Evolutionary conservation across 2,329 filamentous ascomycete species (phyloP).

Genomic region (Phaeosphaeria sp.): DNA sequence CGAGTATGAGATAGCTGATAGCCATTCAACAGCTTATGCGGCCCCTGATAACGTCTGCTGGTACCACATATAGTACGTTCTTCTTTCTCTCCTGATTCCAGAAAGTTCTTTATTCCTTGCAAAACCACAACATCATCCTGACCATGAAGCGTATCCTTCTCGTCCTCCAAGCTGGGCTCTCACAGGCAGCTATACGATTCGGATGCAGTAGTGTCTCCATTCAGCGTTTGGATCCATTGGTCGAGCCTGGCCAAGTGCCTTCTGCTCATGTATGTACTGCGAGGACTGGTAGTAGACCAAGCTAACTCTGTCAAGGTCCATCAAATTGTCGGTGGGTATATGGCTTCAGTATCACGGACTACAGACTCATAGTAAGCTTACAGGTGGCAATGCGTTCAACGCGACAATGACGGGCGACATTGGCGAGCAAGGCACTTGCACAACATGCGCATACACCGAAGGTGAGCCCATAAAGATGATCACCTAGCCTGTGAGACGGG

Average conservation of each 20-base stretch:
- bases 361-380: not conserved
- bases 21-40: not conserved
- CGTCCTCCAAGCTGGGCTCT: constrained; percentile 14
- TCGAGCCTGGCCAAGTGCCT: constrained; percentile 26
- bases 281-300: not conserved
- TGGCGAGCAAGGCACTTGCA: constrained; percentile 30
- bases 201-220: constrained; percentile 16
- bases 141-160: constrained; percentile 22
- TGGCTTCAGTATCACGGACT: not conserved
- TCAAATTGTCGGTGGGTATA: constrained; percentile 22
- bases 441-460: constrained; percentile 32
- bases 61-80: not conserved
- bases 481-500: not conserved
- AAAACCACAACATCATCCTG: not conserved
- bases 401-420: constrained; percentile 29
- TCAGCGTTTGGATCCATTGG: constrained; percentile 36
- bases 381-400: constrained; percentile 28
- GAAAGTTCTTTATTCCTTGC: not conserved
- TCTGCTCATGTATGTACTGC: constrained; percentile 20
- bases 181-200: constrained; percentile 27
- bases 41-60: not conserved
- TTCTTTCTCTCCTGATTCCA: not conserved
- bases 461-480: not conserved
- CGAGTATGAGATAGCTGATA: not conserved
- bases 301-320: constrained; percentile 10